Conservation (phyloP, 2,329 filamentous ascomycete genomes). For the Ramichloridium luteum region DNA sequence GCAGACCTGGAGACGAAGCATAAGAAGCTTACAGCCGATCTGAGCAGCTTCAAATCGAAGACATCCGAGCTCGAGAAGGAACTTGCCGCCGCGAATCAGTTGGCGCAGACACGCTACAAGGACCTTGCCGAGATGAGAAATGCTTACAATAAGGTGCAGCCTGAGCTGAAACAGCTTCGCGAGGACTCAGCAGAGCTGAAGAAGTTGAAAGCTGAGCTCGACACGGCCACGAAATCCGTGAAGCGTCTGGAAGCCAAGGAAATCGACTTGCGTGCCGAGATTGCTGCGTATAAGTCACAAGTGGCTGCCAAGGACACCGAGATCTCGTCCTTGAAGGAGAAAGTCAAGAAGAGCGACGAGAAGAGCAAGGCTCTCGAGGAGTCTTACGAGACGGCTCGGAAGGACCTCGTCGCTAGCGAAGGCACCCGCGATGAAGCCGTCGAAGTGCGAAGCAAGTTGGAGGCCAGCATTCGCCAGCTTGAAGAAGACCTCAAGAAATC, state of each 20-base stretch:
- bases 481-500: slow-evolving; percentile 55
- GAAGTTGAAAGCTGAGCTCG: slow-evolving; percentile 61
- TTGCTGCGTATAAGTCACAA: slow-evolving; percentile 56
- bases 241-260: slow-evolving; percentile 69
- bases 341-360: slow-evolving; percentile 61
- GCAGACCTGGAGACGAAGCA: slow-evolving; percentile 41
- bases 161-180: slow-evolving; percentile 67
- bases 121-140: slow-evolving; percentile 72
- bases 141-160: slow-evolving; percentile 70
- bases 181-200: slow-evolving; percentile 67
- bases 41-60: slow-evolving; percentile 60
- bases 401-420: slow-evolving; percentile 67
- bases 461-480: slow-evolving; percentile 55
- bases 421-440: slow-evolving; percentile 66
- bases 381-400: slow-evolving; percentile 57
- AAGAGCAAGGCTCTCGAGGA: slow-evolving; percentile 66
- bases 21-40: slow-evolving; percentile 48
- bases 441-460: slow-evolving; percentile 58
- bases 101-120: slow-evolving; percentile 78
- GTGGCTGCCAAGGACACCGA: slow-evolving; percentile 64
- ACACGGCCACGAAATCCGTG: slow-evolving; percentile 50
- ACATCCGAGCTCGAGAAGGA: slow-evolving; percentile 65
- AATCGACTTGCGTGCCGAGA: slow-evolving; percentile 65
- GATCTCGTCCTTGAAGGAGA: slow-evolving; percentile 65
- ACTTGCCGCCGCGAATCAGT: slow-evolving; percentile 69